These are phyloP conservation scores for Earliella scabrosa DNA, from an alignment of 1,284 basidiomycete species.

Conservation along the genomic window DNA sequence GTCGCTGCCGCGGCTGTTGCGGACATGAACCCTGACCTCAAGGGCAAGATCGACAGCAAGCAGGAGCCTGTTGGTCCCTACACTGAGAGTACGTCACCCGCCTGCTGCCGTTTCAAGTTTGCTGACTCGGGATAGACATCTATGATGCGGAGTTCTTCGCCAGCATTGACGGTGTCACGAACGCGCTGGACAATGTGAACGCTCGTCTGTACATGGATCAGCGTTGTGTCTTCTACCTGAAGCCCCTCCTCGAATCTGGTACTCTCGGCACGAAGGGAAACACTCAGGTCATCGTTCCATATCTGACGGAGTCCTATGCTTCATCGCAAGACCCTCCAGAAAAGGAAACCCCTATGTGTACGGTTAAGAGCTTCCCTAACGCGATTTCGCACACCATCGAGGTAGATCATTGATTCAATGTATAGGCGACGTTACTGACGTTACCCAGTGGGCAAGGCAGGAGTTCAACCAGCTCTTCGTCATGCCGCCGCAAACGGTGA, in stretches of 20 bases:
- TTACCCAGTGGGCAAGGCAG: conserved; percentile 85
- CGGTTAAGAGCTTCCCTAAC: conserved; percentile 99
- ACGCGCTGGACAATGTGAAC: conserved; percentile 98
- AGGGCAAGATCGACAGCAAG: conserved; percentile 86
- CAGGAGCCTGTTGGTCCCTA: conserved; percentile 95
- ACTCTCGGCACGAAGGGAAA: conserved; percentile 99
- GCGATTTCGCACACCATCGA: conserved; percentile 99
- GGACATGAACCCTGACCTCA: conserved; percentile 96
- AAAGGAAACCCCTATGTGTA: conserved; percentile 97
- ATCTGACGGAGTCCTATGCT: conserved; percentile 96
- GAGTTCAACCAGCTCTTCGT: conserved; percentile 95
- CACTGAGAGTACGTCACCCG: conserved; percentile 78
- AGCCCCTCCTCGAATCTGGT: conserved; percentile 96
- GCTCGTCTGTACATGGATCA: conserved; percentile 99
- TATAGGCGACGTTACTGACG: conserved; percentile 10
- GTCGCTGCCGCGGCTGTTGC: conserved; percentile 91
- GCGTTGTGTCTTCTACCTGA: conserved; percentile 96
- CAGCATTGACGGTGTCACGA: conserved; percentile 94
- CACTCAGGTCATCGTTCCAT: conserved; percentile 94
- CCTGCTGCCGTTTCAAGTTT: neutral
- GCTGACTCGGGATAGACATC: conserved; percentile 57
- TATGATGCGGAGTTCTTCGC: conserved; percentile 93
- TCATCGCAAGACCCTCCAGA: conserved; percentile 99
- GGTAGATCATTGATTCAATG: conserved; percentile 49
- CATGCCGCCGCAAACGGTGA: conserved; percentile 93